A percentile compares a stretch with the other conserved stretches of the same genome.
phyloP scores from a whole-genome alignment of 2,329 filamentous ascomycete species.

The Ceratocystiopsis sp. region DNA sequence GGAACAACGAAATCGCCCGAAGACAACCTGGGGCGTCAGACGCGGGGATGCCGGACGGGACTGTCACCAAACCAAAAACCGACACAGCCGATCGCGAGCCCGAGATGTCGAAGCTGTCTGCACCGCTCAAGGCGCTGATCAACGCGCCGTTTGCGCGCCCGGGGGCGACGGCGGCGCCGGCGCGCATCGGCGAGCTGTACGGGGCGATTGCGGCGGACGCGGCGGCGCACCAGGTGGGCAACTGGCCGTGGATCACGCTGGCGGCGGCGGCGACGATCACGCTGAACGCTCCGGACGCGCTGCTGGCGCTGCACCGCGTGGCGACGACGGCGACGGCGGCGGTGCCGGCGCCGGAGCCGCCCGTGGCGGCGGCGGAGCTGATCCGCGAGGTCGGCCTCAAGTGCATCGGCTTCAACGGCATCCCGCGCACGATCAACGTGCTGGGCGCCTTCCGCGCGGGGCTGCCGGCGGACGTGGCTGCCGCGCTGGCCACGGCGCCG shows the following conservation, averaged over 20 bases:
- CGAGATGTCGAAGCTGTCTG: constrained; percentile 57
- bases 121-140: constrained; percentile 55
- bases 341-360: constrained; percentile 1
- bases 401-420: constrained; percentile 54
- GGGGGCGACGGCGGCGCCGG: constrained; percentile 45
- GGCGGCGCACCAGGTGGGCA: constrained; percentile 40
- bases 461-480: constrained; percentile 41
- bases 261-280: constrained; percentile 70
- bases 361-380: constrained; percentile 42
- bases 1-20: no score
- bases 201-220: constrained; percentile 47
- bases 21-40: no score
- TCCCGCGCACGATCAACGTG: constrained; percentile 70
- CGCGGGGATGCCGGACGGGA: no score
- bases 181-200: constrained; percentile 46
- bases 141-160: constrained; percentile 51
- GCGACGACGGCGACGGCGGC: constrained; percentile 18
- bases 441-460: constrained; percentile 32
- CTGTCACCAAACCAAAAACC: no score
- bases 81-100: not conserved
- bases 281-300: constrained; percentile 67
- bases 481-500: constrained; percentile 35
- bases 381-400: constrained; percentile 50
- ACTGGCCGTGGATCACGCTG: constrained; percentile 48
- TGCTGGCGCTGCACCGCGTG: constrained; percentile 43